Evolutionary conservation across 768 basidiomycete genomes (phyloP).

Genomic region (Suillus sp.): DNA sequence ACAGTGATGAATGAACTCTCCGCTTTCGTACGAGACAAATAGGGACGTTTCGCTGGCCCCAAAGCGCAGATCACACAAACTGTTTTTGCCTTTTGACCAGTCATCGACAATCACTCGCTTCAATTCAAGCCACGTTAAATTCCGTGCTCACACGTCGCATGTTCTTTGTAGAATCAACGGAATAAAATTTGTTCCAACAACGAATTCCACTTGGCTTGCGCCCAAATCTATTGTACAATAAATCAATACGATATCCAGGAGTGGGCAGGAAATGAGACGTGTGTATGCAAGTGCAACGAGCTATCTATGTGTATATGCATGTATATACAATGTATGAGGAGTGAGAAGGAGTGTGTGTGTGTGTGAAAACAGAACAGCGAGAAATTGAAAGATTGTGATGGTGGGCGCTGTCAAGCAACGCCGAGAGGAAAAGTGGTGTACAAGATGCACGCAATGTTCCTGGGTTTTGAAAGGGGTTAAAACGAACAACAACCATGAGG

Average conservation of each 20-base stretch:
- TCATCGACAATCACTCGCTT: not conserved
- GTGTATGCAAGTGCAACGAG: constrained; percentile 27
- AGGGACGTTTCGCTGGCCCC: not conserved
- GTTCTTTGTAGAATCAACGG: no score
- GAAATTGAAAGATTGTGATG: constrained; percentile 24
- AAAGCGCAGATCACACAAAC: not conserved
- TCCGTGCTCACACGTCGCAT: no score
- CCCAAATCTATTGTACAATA: constrained; percentile 37
- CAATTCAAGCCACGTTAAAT: not conserved
- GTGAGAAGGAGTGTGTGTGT: constrained; percentile 30
- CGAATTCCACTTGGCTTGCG: constrained; percentile 24
- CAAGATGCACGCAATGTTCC: constrained; percentile 25
- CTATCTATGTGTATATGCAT: constrained; percentile 40
- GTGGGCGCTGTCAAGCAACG: constrained; percentile 25
- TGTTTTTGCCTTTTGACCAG: not conserved
- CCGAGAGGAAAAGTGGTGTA: constrained; percentile 12
- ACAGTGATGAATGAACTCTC: not conserved
- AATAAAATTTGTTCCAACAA: constrained; percentile 11
- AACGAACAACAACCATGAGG: constrained; percentile 10
- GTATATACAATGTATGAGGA: constrained; percentile 39
- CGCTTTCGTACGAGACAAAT: not conserved
- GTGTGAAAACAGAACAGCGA: constrained; percentile 12
- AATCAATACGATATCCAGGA: constrained; percentile 36
- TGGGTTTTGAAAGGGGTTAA: constrained; percentile 14
- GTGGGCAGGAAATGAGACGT: constrained; percentile 16